Percentiles rank a stretch among this genome's conserved stretches.
Evolutionary conservation across 2,329 filamentous ascomycete species (phyloP).

Genomic region (Penicillium concentricum): DNA sequence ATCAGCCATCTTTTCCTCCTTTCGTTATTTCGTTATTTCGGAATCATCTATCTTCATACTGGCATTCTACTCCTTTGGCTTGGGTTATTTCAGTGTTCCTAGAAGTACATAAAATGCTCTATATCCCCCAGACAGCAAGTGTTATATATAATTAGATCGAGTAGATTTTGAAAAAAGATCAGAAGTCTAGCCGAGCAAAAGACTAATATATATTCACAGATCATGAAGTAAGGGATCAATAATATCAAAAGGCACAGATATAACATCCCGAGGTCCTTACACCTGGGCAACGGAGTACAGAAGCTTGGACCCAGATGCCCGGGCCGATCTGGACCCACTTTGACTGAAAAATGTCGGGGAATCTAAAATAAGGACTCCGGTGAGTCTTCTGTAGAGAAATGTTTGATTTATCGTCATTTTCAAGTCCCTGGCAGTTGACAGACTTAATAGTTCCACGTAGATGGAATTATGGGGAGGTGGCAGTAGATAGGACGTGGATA

Average conservation of each 20-base stretch:
- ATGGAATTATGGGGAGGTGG: neutral
- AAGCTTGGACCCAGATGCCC: slow-evolving; percentile 1
- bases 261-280: neutral
- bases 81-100: neutral
- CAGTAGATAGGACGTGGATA: neutral
- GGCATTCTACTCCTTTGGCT: neutral
- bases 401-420: neutral
- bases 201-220: too few relatives aligned
- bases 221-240: slow-evolving; percentile 1
- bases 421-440: neutral
- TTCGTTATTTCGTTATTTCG: neutral
- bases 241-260: neutral
- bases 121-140: neutral
- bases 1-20: neutral
- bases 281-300: neutral
- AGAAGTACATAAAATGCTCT: neutral
- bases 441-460: neutral
- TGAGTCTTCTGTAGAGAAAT: neutral
- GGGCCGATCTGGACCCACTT: slow-evolving; percentile 7
- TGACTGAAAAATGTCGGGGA: neutral
- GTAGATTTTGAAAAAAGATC: neutral
- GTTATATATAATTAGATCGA: neutral
- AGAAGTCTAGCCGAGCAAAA: neutral
- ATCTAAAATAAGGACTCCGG: neutral
- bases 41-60: neutral